Base-by-base conservation (phyloP, 2,329 filamentous ascomycete species). In the Tympanopsis confertula region DNA sequence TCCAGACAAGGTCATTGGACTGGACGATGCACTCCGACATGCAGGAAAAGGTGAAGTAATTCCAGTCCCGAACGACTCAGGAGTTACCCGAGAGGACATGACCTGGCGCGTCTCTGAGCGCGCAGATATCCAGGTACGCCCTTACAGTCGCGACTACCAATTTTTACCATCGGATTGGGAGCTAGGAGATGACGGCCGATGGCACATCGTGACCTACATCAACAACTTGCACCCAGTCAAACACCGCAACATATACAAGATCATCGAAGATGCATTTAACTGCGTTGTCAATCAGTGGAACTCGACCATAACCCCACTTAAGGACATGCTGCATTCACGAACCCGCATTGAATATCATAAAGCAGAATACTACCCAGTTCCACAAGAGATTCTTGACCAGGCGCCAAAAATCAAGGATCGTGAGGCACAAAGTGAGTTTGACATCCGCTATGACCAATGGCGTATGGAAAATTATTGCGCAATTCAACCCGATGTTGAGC, bases 21-120 rank as follows among this genome's bases (percentile, higher is more conserved):
- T 53, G 3, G 47, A 55, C 12, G 49, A 54, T 10, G 45, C 48
- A 13, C 35, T 56, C 4, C 36, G 39, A 2, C 13, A 41, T 29
- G 44, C 45, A 19, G 51, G 53, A 13, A 10, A 33, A 15, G 30
- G 30, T 12, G 30, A 33, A 17, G 14, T 33, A 17, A 17, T 33
- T 17, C 30, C 45, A 5, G 10, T 41, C 1, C 53, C 53, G 4
- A 22, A 40, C n/a, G 50, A 54, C 15, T 48, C 45, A 2, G 51
- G 50, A n/a, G 48, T 54, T 29, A 53, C 53, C 2, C 45, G 52
- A 15, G 47, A 54, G 38, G 51, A 56, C 20, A 50, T 55, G 14
- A 42, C 47, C 14, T 54, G 48, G 52, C 47, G 51, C 4, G 51
- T 55, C 13, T 35, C 30, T 10, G 15, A 10, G 12, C 30, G 15